A percentile compares a stretch with the other conserved stretches of the same genome.
Conservation (phyloP, 345 rosid genomes). For the Carallia pectinifolia region DNA sequence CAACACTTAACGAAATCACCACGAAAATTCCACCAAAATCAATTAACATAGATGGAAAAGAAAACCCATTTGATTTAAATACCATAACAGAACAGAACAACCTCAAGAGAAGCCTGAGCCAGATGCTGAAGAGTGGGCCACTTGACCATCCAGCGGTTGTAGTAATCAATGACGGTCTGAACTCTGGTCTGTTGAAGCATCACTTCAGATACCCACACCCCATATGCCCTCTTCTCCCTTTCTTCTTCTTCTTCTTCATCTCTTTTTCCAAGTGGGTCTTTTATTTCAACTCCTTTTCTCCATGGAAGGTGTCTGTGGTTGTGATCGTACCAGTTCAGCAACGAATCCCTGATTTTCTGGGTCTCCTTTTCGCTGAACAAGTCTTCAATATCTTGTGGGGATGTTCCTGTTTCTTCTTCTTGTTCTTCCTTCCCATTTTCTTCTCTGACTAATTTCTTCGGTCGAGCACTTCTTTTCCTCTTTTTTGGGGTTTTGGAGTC, state of each 20-base stretch:
- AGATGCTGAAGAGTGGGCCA: slow-evolving; percentile 84
- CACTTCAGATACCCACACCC: slow-evolving; percentile 94
- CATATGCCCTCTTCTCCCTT: slow-evolving; percentile 62
- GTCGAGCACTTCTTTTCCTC: slow-evolving; percentile 10
- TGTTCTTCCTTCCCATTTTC: not conserved
- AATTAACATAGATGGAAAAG: not conserved
- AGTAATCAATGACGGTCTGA: slow-evolving; percentile 82
- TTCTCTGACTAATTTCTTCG: not conserved
- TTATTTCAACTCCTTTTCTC: slow-evolving; percentile 37
- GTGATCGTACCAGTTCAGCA: slow-evolving; percentile 70
- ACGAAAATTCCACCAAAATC: not conserved
- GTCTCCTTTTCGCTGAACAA: slow-evolving; percentile 56
- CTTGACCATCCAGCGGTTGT: slow-evolving; percentile 82
- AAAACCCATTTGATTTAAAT: not conserved
- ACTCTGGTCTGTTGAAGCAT: slow-evolving; percentile 98
- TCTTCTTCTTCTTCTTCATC: slow-evolving; percentile 23
- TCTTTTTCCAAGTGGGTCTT: slow-evolving; percentile 11
- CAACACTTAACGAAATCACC: not conserved
- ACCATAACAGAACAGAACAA: not conserved
- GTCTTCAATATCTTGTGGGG: slow-evolving; percentile 59
- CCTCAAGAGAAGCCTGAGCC: slow-evolving; percentile 85
- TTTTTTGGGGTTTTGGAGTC: not conserved
- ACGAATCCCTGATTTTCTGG: slow-evolving; percentile 42
- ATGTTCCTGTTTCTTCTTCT: not conserved
- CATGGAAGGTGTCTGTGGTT: slow-evolving; percentile 79